Evolutionary conservation across 768 basidiomycete genomes (phyloP).

Genomic region (Tephrocybe sp.): DNA sequence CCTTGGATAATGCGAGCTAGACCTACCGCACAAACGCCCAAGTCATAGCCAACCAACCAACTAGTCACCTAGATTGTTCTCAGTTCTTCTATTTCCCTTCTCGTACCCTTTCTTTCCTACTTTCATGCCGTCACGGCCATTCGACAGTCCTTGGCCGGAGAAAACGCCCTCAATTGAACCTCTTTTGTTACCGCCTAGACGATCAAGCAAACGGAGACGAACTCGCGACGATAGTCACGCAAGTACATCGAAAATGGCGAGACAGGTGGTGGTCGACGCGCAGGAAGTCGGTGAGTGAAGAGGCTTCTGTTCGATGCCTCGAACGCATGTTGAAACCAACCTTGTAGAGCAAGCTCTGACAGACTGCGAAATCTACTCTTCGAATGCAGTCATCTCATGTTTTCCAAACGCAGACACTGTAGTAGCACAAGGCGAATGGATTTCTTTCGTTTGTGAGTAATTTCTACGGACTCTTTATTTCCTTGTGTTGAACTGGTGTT

Average conservation of each 20-base stretch:
- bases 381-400: slow-evolving; percentile 76
- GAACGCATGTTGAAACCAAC: slow-evolving; percentile 2
- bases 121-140: slow-evolving; percentile 34
- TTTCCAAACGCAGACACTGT: slow-evolving; percentile 56
- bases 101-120: slow-evolving; percentile 13
- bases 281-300: slow-evolving; percentile 26
- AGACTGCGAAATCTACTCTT: slow-evolving; percentile 53
- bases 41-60: slow-evolving; percentile 19
- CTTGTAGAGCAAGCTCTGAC: slow-evolving; percentile 37
- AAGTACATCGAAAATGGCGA: slow-evolving; percentile 26
- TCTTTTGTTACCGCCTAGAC: slow-evolving; percentile 14
- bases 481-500: slow-evolving; percentile 13
- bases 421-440: slow-evolving; percentile 73
- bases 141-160: slow-evolving; percentile 40
- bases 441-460: slow-evolving; percentile 76
- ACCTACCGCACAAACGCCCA: slow-evolving; percentile 21
- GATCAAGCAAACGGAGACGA: slow-evolving; percentile 31
- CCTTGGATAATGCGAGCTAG: slow-evolving; percentile 31
- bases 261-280: slow-evolving; percentile 39
- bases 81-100: slow-evolving; percentile 15
- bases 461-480: slow-evolving; percentile 11
- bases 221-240: slow-evolving; percentile 13
- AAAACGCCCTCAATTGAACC: slow-evolving; percentile 29
- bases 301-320: not conserved
- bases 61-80: slow-evolving; percentile 12